phyloP scores from a whole-genome alignment of 306 rosid genomes.

The Quercus robur region DNA sequence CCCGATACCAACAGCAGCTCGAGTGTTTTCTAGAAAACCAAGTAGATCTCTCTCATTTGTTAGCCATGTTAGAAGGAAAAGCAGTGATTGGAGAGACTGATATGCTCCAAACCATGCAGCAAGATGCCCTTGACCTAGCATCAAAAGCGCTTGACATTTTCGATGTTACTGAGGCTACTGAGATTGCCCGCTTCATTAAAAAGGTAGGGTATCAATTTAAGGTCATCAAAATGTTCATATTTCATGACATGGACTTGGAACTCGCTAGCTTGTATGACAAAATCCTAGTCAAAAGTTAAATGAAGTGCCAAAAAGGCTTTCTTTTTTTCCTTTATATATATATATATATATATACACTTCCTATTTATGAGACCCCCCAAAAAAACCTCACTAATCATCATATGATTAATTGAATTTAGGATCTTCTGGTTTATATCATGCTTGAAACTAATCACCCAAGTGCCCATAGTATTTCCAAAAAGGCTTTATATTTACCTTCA shows the following conservation, averaged over 20 bases:
- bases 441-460: no score
- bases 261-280: not conserved
- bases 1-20: not conserved
- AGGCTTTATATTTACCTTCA: not conserved
- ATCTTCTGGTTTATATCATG: no score
- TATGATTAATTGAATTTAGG: no score
- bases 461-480: no score
- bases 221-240: not conserved
- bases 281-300: not conserved
- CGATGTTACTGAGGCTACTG: conserved; percentile 81
- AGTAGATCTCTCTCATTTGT: not conserved
- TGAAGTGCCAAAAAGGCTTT: not conserved
- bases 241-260: not conserved
- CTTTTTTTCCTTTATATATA: no score
- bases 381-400: not conserved
- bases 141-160: conserved; percentile 82
- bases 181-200: conserved; percentile 79
- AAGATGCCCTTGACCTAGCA: conserved; percentile 64
- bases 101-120: conserved; percentile 81
- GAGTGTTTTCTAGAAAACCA: no score
- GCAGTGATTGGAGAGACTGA: conserved; percentile 83
- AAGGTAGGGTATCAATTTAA: conserved; percentile 25
- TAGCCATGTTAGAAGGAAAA: conserved; percentile 79
- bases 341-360: no score
- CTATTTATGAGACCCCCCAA: no score